Evolutionary conservation across 164 flowering plant species (phyloP), one percentile per base, ranked within the genome.

Genomic region (Hamamelis virginiana): DNA sequence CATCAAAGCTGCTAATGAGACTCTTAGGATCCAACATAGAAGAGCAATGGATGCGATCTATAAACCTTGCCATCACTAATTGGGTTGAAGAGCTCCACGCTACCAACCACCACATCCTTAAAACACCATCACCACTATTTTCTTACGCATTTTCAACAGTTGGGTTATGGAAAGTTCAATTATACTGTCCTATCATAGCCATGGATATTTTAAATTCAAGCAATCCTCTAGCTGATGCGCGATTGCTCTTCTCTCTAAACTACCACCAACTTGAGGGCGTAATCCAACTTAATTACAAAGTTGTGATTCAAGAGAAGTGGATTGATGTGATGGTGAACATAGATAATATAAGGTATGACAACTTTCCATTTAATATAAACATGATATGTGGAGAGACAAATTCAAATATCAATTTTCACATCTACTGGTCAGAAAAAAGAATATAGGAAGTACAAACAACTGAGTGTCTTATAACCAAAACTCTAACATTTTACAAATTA

Each of bases 201-300:
- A 94, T 91, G 95, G 81, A 89, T 11, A 38, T 80, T 0, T 87
- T 79, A 67, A 89, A 67, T 13, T 71, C 89, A 1, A 85, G 83
- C 76, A 70, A 56, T 53, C 38, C 72, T 27, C 59, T 81, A 0
- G 66, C 68, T 1, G 88, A 87, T 72, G 89, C 86, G 6, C 80
- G 83, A 16, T 73, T 94, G 72, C 56, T 48, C 16, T 89, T 90
- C 80, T 91, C 98, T 21, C 78, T 94, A 11, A 82, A 79, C 43
- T 84, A 84, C 72, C 91, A 92, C 65, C 98, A 92, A 44, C 85
- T 92, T 57, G 97, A 91, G 76, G 92, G 95, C 1, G 98, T 94
- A 19, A 74, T 94, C 53, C 98, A 94, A 51, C 81, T 94, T 56
- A 80, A 87, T 59, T 74, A 88, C 81, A 84, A 64, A 44, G 85